Evolutionary conservation across 257 asterid genomes (phyloP).

Genomic region (Marsdenia floribunda): DNA sequence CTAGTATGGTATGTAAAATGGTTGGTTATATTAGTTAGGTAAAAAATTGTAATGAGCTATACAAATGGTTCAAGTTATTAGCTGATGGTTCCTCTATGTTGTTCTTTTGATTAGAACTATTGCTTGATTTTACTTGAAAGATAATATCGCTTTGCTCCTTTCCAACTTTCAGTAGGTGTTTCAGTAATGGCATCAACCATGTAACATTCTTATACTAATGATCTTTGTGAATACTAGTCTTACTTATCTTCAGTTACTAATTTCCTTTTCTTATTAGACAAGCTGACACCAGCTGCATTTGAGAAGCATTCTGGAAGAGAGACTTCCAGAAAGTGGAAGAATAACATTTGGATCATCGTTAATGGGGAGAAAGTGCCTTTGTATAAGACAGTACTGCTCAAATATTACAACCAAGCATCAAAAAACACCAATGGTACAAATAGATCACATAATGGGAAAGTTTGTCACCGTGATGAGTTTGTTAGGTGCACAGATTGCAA

Average conservation of each 20-base stretch:
- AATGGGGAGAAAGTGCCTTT: conserved; percentile 52
- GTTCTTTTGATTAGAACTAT: not conserved
- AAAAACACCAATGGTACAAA: conserved; percentile 36
- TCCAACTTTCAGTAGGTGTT: not conserved
- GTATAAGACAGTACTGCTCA: conserved; percentile 44
- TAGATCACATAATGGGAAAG: conserved; percentile 29
- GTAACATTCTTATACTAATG: not conserved
- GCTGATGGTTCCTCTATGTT: not conserved
- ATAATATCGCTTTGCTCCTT: not conserved
- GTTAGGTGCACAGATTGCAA: conserved; percentile 37
- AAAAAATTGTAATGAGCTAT: not conserved
- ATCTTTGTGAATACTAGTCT: not conserved
- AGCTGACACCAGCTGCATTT: conserved; percentile 53
- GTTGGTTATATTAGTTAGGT: not conserved
- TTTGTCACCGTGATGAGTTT: conserved; percentile 47
- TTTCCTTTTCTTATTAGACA: conserved; percentile 27
- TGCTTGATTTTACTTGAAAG: not conserved
- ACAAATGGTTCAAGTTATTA: not conserved
- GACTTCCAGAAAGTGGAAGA: conserved; percentile 55
- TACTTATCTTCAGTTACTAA: conserved; percentile 12
- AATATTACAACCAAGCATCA: conserved; percentile 41
- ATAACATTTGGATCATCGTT: conserved; percentile 47
- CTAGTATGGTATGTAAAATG: not conserved
- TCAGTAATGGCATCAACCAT: not conserved
- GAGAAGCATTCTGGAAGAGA: conserved; percentile 62